Evolutionary conservation across 805 yeast species (phyloP).

Genomic region (Spathaspora hagerdaliae): DNA sequence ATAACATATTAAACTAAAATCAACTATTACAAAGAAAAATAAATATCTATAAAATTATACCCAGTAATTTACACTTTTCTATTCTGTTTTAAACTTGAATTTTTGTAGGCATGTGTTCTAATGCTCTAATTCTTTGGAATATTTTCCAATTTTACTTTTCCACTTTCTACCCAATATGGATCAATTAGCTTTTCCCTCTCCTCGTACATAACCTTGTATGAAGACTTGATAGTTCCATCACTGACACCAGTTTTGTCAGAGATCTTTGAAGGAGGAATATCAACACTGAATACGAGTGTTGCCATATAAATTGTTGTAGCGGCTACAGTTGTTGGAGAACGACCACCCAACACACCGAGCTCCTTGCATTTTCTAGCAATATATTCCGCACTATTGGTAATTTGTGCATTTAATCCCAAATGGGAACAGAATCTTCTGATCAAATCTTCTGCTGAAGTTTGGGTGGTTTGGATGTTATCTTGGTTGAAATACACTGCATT

Average conservation of each 20-base stretch:
- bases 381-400: conserved; percentile 88
- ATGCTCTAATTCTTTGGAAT: conserved; percentile 21
- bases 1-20: background rate
- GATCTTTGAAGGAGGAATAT: conserved; percentile 71
- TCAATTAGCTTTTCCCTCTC: conserved; percentile 66
- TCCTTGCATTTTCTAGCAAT: conserved; percentile 88
- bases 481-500: conserved; percentile 32
- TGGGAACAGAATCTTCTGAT: conserved; percentile 96
- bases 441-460: conserved; percentile 89
- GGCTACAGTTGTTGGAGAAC: conserved; percentile 95
- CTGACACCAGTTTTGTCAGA: conserved; percentile 94
- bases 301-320: conserved; percentile 97
- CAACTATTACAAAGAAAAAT: background rate
- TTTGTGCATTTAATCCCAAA: conserved; percentile 77
- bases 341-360: conserved; percentile 90
- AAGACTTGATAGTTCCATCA: conserved; percentile 94
- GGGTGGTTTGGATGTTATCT: conserved; percentile 64
- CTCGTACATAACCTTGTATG: conserved; percentile 77
- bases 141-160: conserved; percentile 53
- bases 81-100: no score
- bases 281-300: conserved; percentile 78
- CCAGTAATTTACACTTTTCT: no score
- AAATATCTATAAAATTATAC: background rate
- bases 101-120: no score
- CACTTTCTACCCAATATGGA: conserved; percentile 69